Base-by-base conservation (phyloP, 768 basidiomycete species). In the Trametes cinnabarina region DNA sequence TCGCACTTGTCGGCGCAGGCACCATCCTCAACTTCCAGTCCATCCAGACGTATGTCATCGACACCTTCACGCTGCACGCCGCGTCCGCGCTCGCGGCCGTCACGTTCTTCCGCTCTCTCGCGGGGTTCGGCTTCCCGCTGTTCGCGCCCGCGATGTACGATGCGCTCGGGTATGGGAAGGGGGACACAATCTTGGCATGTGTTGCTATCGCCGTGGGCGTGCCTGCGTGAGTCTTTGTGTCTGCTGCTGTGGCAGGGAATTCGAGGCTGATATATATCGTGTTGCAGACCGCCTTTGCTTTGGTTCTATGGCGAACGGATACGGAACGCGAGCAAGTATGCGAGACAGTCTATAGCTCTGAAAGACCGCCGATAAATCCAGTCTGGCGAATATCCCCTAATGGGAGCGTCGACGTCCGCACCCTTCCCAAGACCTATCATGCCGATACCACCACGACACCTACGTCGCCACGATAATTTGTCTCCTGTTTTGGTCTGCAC, bases 101-200 rank as follows among this genome's bases (percentile, higher is more conserved):
- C 19, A 73, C 84, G 0, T 86, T 71, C 66, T 67, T 90, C 12
- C 82, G 90, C 23, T 83, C 85, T 0, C 55, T 89, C 0, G 81
- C 82, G 1, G 90, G 90, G 0, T 90, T 89, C 52, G 83, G 79
- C 1, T 90, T 92, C 67, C 90, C 90, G 2, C 72, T 92, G n/a
- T 92, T 92, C 63, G 87, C 84, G 4, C 83, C 86, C 22, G 73
- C 79, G 35, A 86, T 91, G 82, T 90, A 81, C 69, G 68, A 74
- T 0, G 72, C 74, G 12, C 73, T 91, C 0, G 90, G 88, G 4
- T 87, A 85, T 54, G 90, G 88, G 0, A 86, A 84, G 59, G 87
- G 86, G 7, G 71, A 84, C 59, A 86, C 88, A 0, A 75, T 91
- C 2, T 75, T 92, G 6, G 88, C 88, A 0, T 77, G 67, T 9